Conservation (phyloP, 2,329 filamentous ascomycete species). For the Emydomyces testavorans region DNA sequence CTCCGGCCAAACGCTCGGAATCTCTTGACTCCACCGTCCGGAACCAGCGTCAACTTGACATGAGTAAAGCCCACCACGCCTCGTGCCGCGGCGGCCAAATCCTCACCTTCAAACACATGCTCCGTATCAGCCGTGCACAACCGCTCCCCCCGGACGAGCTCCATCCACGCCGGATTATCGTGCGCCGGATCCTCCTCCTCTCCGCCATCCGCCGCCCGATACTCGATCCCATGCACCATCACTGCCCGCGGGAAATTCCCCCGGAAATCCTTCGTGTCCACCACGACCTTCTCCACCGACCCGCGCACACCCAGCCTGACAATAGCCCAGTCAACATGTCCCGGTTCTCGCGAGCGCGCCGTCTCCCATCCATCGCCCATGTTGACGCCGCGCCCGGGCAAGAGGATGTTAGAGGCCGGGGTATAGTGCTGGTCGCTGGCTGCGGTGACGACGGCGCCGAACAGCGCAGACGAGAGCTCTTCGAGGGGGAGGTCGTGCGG, state of each 20-base stretch:
- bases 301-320: conserved; percentile 32
- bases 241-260: conserved; percentile 35
- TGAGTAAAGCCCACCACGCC: conserved; percentile 66
- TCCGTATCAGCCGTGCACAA: conserved; percentile 32
- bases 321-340: conserved; percentile 35
- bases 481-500: conserved; percentile 19
- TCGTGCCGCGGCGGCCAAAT: conserved; percentile 51
- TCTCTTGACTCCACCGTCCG: conserved; percentile 84
- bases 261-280: conserved; percentile 38
- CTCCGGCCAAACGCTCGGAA: conserved; percentile 64
- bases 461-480: conserved; percentile 33
- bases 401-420: conserved; percentile 30
- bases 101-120: conserved; percentile 30
- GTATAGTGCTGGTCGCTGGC: conserved; percentile 36
- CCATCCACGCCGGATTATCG: conserved; percentile 29
- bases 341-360: conserved; percentile 28
- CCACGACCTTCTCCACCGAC: conserved; percentile 29
- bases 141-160: conserved; percentile 29
- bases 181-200: conserved; percentile 23
- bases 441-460: conserved; percentile 31
- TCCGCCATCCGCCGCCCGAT: conserved; percentile 11
- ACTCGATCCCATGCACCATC: conserved; percentile 29
- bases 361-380: conserved; percentile 40
- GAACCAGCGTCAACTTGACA: conserved; percentile 83
- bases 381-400: conserved; percentile 35